Evolutionary conservation across 2,329 filamentous ascomycete genomes (phyloP).

Genomic region (Biscogniauxia sp.): DNA sequence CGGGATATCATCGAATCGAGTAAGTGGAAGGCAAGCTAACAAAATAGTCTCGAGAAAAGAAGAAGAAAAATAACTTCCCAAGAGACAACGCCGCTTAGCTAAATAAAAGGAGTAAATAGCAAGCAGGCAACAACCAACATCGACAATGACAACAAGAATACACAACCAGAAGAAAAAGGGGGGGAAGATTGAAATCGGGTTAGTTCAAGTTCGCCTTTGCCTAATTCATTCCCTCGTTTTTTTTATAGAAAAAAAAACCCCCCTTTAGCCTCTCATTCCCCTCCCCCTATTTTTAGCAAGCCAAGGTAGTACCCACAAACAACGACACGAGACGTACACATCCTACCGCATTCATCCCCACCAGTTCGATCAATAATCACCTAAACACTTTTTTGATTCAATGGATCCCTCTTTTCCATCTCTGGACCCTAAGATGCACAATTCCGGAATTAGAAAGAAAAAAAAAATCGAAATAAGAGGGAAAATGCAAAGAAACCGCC

Average conservation of each 20-base stretch:
- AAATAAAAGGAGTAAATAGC: too few species aligned
- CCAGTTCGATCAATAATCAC: slow-evolving; percentile 4
- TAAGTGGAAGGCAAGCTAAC: slow-evolving; percentile 6
- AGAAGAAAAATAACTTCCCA: slow-evolving; percentile 4
- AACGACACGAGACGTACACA: neutral
- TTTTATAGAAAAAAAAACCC: too few species aligned
- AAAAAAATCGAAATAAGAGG: neutral
- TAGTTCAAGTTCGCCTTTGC: too few species aligned
- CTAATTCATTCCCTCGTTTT: too few species aligned
- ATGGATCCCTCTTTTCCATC: neutral
- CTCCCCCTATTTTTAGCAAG: too few species aligned
- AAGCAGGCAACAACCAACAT: too few species aligned
- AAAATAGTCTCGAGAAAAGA: slow-evolving; percentile 14
- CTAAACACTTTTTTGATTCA: slow-evolving; percentile 5
- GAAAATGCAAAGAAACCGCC: neutral
- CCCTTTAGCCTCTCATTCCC: too few species aligned
- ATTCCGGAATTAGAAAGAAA: neutral
- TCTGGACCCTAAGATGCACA: neutral
- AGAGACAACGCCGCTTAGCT: too few species aligned
- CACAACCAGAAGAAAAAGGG: too few species aligned
- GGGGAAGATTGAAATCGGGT: too few species aligned
- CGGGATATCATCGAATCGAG: slow-evolving; percentile 33
- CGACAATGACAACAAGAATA: too few species aligned
- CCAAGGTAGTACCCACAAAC: too few species aligned
- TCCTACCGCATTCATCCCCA: neutral